Evolutionary conservation across 2,329 filamentous ascomycete genomes (phyloP).

Genomic region (Fusarium sp.): DNA sequence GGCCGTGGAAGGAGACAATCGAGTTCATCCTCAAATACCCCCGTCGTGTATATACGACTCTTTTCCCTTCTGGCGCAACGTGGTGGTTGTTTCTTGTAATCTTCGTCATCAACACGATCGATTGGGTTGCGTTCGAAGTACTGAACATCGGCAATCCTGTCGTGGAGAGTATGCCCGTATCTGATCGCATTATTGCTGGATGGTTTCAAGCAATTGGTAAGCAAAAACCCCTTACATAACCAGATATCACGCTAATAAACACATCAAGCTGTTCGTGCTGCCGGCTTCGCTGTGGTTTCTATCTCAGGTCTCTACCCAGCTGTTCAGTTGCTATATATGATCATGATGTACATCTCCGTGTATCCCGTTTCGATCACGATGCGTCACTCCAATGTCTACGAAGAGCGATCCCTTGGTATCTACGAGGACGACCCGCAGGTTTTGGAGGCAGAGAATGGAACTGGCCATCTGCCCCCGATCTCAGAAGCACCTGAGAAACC

Average conservation of each 20-base stretch:
- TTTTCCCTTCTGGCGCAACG: conserved; percentile 72
- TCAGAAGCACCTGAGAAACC: conserved; percentile 44
- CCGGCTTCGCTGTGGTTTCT: conserved; percentile 73
- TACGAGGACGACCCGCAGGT: conserved; percentile 55
- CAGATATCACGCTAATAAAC: conserved; percentile 9
- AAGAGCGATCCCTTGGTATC: conserved; percentile 73
- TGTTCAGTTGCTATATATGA: conserved; percentile 68
- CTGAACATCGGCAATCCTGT: conserved; percentile 71
- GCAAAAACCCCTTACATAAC: conserved; percentile 28
- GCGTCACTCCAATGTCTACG: conserved; percentile 77
- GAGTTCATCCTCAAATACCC: conserved; percentile 67
- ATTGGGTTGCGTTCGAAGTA: conserved; percentile 74
- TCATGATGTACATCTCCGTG: conserved; percentile 75
- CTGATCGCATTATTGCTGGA: conserved; percentile 69
- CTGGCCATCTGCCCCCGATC: conserved; percentile 34
- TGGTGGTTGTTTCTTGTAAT: conserved; percentile 75
- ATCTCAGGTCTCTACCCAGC: conserved; percentile 68
- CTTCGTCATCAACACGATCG: conserved; percentile 68
- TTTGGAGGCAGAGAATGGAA: conserved; percentile 41
- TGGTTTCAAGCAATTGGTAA: conserved; percentile 71
- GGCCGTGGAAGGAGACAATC: conserved; percentile 61
- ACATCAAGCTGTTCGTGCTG: conserved; percentile 67
- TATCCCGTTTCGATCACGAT: conserved; percentile 73
- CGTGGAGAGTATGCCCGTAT: conserved; percentile 62
- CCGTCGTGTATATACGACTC: conserved; percentile 68